Percentiles rank a stretch among this genome's conserved stretches.
These are phyloP conservation scores for Fusarium sp. DNA, from an alignment of 2,329 filamentous ascomycete species.

Conservation along the genomic window DNA sequence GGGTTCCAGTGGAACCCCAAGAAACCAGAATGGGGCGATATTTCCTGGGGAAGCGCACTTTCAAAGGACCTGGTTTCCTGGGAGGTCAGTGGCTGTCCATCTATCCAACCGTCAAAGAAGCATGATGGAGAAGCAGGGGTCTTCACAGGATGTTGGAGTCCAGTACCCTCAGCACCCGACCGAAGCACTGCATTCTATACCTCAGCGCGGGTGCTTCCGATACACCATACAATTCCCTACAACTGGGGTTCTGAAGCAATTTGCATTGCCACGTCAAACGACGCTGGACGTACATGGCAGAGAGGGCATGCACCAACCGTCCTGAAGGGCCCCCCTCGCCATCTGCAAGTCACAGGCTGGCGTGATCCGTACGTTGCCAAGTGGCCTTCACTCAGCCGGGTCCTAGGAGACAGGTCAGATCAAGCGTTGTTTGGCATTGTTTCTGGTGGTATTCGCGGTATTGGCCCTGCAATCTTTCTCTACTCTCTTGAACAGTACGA, in stretches of 20 bases:
- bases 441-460: background rate
- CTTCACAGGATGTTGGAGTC: background rate
- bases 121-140: background rate
- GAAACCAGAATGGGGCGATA: background rate
- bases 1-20: background rate
- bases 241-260: background rate
- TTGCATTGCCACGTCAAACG: background rate
- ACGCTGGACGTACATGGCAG: background rate
- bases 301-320: accelerated
- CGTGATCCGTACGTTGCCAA: background rate
- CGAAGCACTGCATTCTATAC: background rate
- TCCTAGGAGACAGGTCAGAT: background rate
- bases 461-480: background rate
- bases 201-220: background rate
- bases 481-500: background rate
- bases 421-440: background rate
- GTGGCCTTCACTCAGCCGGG: background rate
- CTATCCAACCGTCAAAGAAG: background rate
- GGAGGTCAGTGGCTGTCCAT: background rate
- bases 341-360: background rate
- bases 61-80: background rate
- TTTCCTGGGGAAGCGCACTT: background rate
- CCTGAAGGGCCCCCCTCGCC: accelerated
- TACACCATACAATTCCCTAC: background rate
- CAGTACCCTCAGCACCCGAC: background rate